A percentile compares a stretch with the other conserved stretches of the same genome.
Evolutionary conservation across 169 alveolate genomes (phyloP).

Genomic region (Babesia bigemina): DNA sequence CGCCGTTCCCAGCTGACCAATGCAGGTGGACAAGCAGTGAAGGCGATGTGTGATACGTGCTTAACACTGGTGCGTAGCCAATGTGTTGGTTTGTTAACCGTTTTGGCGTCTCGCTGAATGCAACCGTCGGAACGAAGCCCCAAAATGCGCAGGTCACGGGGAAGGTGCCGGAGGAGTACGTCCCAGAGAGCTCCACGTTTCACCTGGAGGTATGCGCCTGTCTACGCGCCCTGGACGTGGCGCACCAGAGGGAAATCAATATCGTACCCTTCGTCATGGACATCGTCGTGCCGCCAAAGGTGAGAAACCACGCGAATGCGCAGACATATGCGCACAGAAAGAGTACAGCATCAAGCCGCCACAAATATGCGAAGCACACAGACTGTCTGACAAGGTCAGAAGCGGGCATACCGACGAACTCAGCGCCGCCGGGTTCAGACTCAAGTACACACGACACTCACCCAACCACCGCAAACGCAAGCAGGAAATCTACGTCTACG

Average conservation of each 20-base stretch:
- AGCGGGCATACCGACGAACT: constrained; percentile 45
- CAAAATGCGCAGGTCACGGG: constrained; percentile 12
- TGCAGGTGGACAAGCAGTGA: too few relatives aligned
- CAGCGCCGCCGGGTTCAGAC: constrained; percentile 56
- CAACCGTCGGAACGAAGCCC: too few relatives aligned
- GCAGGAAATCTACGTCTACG: constrained; percentile 54
- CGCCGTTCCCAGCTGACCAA: too few relatives aligned
- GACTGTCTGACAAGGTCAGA: constrained; percentile 56
- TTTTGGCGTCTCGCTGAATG: too few relatives aligned
- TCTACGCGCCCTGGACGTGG: constrained; percentile 73
- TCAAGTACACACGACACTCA: constrained; percentile 64
- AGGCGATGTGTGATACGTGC: too few relatives aligned
- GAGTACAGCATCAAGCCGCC: constrained; percentile 37
- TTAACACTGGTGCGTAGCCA: neutral
- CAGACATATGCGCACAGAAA: constrained; percentile 25
- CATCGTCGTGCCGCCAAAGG: constrained; percentile 74
- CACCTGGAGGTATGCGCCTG: constrained; percentile 80
- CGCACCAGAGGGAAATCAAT: constrained; percentile 75
- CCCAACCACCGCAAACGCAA: constrained; percentile 67
- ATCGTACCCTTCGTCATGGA: constrained; percentile 80
- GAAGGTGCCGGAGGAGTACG: constrained; percentile 52
- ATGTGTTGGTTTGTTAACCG: neutral
- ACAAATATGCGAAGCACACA: constrained; percentile 39
- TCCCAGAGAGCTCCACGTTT: constrained; percentile 81
- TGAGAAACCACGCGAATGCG: neutral